Evolutionary conservation across 208 protist genomes (phyloP), one percentile per base, ranked within the genome.

Genomic region (Leishmania mexicana): DNA sequence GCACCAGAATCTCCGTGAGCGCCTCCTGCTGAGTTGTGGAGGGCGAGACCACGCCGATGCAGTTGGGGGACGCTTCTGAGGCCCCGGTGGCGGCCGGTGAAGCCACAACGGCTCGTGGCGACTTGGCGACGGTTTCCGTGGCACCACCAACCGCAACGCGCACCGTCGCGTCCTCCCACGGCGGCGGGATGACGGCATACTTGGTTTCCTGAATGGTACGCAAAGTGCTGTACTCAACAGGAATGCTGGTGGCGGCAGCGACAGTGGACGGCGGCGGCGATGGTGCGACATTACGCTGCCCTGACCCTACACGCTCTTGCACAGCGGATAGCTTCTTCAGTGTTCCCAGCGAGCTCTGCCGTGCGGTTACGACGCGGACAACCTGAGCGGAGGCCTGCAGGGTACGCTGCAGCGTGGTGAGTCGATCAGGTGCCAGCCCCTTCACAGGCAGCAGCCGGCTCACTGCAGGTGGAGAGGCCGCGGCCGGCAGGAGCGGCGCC

Each of bases 101-200:
- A 49, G 49, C 17, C 47, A 11, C 42, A 8, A 38, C 7, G 19
- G 21, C 17, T 45, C 73, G 3, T 17, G 49, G 35, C 24, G 49
- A 76, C 7, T 15, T 13, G 5, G 53, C 1, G n/a, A 40, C 5
- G 19, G 17, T 0, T 45, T 47, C 19, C 17, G 5, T 15, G 38
- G 65, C 65, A n/a, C 19, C 65, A 13, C 40, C 2, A n/a, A n/a
- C 40, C 28, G 28, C 2, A 35, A 10, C 13, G 28, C 45, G 10
- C 21, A 3, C 70, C 11, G 28, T 45, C 45, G 21, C 68, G 57
- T 75, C 58, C 72, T 95, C 90, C 90, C 90, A 95, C 71, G 92
- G 90, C 28, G 85, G 85, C 6, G 92, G 90, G 15, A 95, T 86
- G 15, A 94, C 65, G 21, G 87, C 86, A 49, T 86, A 79, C 71